Evolutionary conservation across 805 yeast genomes (phyloP).

Genomic region (Yarrowia hollandica): DNA sequence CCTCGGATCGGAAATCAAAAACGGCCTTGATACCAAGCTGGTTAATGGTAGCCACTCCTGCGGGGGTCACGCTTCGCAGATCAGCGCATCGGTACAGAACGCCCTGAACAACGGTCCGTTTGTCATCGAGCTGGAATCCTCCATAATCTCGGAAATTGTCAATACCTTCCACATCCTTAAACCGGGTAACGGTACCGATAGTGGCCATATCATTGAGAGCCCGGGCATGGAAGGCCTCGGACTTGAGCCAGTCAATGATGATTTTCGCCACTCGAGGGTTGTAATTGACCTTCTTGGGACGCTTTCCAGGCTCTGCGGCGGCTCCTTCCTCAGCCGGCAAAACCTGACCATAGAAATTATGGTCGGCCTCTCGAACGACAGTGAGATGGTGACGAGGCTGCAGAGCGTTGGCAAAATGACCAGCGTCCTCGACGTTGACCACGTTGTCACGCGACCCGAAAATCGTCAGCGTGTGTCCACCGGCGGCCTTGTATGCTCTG

Average conservation of each 20-base stretch:
- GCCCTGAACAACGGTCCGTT: constrained; percentile 49
- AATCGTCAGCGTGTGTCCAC: constrained; percentile 54
- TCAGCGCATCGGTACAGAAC: constrained; percentile 64
- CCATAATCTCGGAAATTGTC: constrained; percentile 78
- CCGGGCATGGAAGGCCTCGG: constrained; percentile 53
- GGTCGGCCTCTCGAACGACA: constrained; percentile 71
- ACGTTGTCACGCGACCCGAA: constrained; percentile 70
- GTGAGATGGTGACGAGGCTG: constrained; percentile 56
- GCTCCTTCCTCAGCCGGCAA: constrained; percentile 29
- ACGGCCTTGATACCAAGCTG: constrained; percentile 53
- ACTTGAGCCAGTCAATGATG: constrained; percentile 49
- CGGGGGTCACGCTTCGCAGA: constrained; percentile 51
- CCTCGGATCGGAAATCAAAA: constrained; percentile 66
- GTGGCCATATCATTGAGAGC: constrained; percentile 46
- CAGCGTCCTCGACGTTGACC: constrained; percentile 64
- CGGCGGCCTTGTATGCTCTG: constrained; percentile 14
- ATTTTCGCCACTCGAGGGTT: constrained; percentile 53
- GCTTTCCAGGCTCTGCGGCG: constrained; percentile 43
- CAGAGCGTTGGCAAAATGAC: constrained; percentile 58
- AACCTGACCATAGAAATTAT: constrained; percentile 64
- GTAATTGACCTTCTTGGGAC: constrained; percentile 52
- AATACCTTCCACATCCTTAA: constrained; percentile 66
- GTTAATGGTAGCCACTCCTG: constrained; percentile 47
- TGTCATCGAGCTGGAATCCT: constrained; percentile 55
- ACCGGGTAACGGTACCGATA: constrained; percentile 51